Base-by-base conservation (phyloP, 2,329 filamentous ascomycete species). In the Rosellinia necatrix region DNA sequence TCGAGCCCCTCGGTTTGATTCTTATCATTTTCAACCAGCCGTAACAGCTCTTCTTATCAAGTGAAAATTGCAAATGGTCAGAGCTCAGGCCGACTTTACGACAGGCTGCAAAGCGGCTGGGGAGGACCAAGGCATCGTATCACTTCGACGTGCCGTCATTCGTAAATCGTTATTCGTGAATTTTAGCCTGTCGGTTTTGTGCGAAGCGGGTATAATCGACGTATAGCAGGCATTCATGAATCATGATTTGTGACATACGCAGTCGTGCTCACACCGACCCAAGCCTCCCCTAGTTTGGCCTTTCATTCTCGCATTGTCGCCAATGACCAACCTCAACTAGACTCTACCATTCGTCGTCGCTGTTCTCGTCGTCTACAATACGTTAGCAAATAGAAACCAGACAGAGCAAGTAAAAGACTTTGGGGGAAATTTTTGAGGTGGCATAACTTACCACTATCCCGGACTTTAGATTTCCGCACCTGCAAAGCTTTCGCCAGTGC, bases 381-480 rank as follows among this genome's bases (percentile, higher is more conserved):
- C 3, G 19, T 10, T 42, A 47, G n/a, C n/a, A n/a, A n/a, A n/a
- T n/a, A n/a, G n/a, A n/a, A n/a, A n/a, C n/a, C n/a, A n/a, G n/a
- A n/a, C n/a, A n/a, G n/a, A n/a, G n/a, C n/a, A n/a, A n/a, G n/a
- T n/a, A n/a, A n/a, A n/a, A n/a, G n/a, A n/a, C n/a, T n/a, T n/a
- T n/a, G n/a, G n/a, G n/a, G n/a, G n/a, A n/a, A n/a, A n/a, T n/a
- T n/a, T n/a, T n/a, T n/a, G n/a, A n/a, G n/a, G n/a, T n/a, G 15
- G 24, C 48, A 46, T 56, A 54, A 88, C 90, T 85, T 85, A 97
- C 93, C 93, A 80, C 91, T 96, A 72, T 90, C 88, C 76, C 90
- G 91, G 71, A 97, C 93, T 80, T 96, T 96, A 74, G 91, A 86
- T 79, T 97, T 97, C 73, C 93, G 83, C 76, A 90, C 89, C 69